Evolutionary conservation across 106 monocot genomes (phyloP).

Genomic region (Phalaenopsis equestris): DNA sequence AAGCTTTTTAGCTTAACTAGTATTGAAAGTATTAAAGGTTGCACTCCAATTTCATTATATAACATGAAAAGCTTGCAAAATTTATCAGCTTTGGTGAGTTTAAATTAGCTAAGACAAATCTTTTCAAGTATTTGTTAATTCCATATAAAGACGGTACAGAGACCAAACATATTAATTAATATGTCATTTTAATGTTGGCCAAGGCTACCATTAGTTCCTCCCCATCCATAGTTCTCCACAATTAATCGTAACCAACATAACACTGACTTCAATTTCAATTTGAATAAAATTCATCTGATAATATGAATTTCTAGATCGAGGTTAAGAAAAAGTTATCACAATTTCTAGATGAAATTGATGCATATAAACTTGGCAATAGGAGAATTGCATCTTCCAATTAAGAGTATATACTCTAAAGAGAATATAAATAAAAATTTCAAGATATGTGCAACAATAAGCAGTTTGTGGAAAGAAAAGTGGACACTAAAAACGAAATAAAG

Average conservation of each 20-base stretch:
- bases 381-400: not conserved
- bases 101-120: too few relatives aligned
- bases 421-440: not conserved
- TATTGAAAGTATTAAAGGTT: too few relatives aligned
- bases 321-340: not conserved
- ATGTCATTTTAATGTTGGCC: too few relatives aligned
- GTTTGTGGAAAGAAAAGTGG: not conserved
- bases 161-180: too few relatives aligned
- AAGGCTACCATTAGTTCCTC: too few relatives aligned
- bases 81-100: too few relatives aligned
- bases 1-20: too few relatives aligned
- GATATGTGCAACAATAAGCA: not conserved
- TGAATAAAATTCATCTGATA: not conserved
- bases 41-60: too few relatives aligned
- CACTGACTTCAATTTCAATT: not conserved
- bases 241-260: not conserved
- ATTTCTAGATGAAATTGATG: not conserved
- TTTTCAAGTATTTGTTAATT: too few relatives aligned
- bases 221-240: too few relatives aligned
- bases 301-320: not conserved
- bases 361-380: not conserved
- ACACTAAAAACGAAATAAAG: not conserved
- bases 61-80: too few relatives aligned
- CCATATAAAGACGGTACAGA: too few relatives aligned
- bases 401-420: not conserved